phyloP scores from a whole-genome alignment of 805 yeast species.

The Dipodascus albidus region DNA sequence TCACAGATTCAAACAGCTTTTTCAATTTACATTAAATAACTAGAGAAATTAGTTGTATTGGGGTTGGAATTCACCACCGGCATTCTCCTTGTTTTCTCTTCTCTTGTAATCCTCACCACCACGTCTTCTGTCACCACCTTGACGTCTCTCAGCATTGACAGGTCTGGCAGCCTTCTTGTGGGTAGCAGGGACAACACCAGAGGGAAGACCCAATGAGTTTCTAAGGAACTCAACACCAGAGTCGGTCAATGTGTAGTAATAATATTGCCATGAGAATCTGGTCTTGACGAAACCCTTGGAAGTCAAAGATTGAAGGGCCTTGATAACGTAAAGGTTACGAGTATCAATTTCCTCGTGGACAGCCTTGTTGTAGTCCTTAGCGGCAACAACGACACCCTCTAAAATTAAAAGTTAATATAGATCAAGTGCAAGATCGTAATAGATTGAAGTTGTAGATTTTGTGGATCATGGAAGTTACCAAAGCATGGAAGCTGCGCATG shows the following conservation, averaged over 20 bases:
- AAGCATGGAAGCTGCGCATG: conserved; percentile 17
- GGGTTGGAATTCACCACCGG: conserved; percentile 25
- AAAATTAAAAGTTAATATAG: conserved; percentile 14
- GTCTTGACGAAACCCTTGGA: conserved; percentile 99
- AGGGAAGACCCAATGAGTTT: conserved; percentile 97
- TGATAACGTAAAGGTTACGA: conserved; percentile 94
- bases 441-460: not conserved
- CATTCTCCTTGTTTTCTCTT: conserved; percentile 38
- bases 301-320: conserved; percentile 98
- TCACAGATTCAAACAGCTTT: too few species aligned
- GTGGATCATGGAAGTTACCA: not conserved
- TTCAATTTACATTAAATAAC: conserved; percentile 4
- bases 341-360: conserved; percentile 97
- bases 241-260: conserved; percentile 99
- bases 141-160: conserved; percentile 34
- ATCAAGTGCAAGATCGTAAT: not conserved
- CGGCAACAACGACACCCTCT: conserved; percentile 99
- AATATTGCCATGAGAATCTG: conserved; percentile 99
- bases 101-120: conserved; percentile 45
- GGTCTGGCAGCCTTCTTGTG: conserved; percentile 92
- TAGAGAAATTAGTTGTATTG: conserved; percentile 22
- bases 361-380: conserved; percentile 96
- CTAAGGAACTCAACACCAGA: conserved; percentile 98
- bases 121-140: conserved; percentile 36
- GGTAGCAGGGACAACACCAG: conserved; percentile 96